phyloP scores from a whole-genome alignment of 306 rosid species.

The Cucurbita argyrosperma region DNA sequence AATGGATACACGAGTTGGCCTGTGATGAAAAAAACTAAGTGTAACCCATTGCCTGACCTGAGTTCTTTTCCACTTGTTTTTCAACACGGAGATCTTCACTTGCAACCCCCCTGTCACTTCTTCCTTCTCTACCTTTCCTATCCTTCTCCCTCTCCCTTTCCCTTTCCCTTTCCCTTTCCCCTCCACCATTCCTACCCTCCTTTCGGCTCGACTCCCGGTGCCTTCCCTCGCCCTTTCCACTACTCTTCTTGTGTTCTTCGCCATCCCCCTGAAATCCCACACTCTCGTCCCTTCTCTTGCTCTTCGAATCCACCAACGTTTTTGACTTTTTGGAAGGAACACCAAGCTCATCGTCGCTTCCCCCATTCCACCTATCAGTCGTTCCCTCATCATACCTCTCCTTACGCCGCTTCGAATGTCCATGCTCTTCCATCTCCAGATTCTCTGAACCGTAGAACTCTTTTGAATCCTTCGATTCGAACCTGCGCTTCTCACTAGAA shows the following conservation, averaged over 20 bases:
- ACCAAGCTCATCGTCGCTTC: slow-evolving; percentile 56
- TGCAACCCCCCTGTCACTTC: slow-evolving; percentile 44
- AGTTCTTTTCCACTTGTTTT: slow-evolving; percentile 51
- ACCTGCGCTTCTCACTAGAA: slow-evolving; percentile 65
- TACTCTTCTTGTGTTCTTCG: slow-evolving; percentile 56
- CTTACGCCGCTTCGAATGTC: slow-evolving; percentile 68
- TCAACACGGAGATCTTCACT: slow-evolving; percentile 43
- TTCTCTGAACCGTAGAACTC: slow-evolving; percentile 36
- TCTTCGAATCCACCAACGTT: slow-evolving; percentile 51
- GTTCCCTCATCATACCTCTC: slow-evolving; percentile 46
- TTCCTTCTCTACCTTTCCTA: slow-evolving; percentile 54
- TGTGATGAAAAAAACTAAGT: neutral
- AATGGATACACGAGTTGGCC: neutral
- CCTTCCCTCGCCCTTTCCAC: slow-evolving; percentile 68
- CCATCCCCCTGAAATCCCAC: slow-evolving; percentile 53
- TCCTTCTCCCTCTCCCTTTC: slow-evolving; percentile 70
- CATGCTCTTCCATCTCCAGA: slow-evolving; percentile 57
- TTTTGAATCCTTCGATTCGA: slow-evolving; percentile 59
- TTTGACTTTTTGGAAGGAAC: slow-evolving; percentile 57
- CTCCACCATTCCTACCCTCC: slow-evolving; percentile 48
- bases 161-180: slow-evolving; percentile 47
- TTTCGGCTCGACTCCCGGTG: slow-evolving; percentile 63
- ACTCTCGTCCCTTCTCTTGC: slow-evolving; percentile 58
- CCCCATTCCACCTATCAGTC: slow-evolving; percentile 90
- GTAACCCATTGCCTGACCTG: slow-evolving; percentile 44